phyloP scores from a whole-genome alignment of 2,329 filamentous ascomycete species.

The Fusarium sarcochroum region DNA sequence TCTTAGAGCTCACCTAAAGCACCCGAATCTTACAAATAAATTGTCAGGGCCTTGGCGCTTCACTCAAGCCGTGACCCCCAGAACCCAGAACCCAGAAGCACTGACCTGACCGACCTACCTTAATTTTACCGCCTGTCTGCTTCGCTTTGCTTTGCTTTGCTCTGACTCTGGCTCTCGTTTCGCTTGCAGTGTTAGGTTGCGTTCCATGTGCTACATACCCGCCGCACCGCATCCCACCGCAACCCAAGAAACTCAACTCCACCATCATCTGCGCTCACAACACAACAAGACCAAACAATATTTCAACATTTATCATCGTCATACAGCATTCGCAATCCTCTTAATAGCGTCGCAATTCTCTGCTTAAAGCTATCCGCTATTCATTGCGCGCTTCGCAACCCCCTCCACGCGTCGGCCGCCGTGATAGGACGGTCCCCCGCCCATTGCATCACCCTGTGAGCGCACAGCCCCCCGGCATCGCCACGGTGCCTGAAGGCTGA shows the following conservation, averaged over 20 bases:
- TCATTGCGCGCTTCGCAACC: conserved; percentile 42
- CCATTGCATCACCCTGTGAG: conserved; percentile 50
- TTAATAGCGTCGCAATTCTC: conserved; percentile 39
- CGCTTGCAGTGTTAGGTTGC: conserved; percentile 6
- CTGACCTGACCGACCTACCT: conserved; percentile 21
- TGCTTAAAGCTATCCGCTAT: conserved; percentile 33
- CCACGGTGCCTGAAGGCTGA: conserved; percentile 62
- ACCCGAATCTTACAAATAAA: conserved; percentile 27
- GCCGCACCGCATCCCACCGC: conserved; percentile 33
- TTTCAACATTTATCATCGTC: conserved; percentile 2
- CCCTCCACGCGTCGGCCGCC: conserved; percentile 49
- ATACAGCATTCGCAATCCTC: conserved; percentile 27
- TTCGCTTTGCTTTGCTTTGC: too few relatives aligned
- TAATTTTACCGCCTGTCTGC: conserved; percentile 31
- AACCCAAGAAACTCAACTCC: conserved; percentile 37
- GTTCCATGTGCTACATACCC: conserved; percentile 24
- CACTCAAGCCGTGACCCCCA: conserved; percentile 22
- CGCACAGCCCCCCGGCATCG: conserved; percentile 61
- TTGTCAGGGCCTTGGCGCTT: conserved; percentile 12
- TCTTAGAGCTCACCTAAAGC: background rate
- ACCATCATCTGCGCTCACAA: conserved; percentile 37
- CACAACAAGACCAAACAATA: background rate
- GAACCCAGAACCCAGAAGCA: conserved; percentile 1
- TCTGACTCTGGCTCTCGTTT: conserved; percentile 11
- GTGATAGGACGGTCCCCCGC: conserved; percentile 51